A percentile compares a stretch with the other conserved stretches of the same genome.
These are phyloP conservation scores for Neurospora sp. DNA, from an alignment of 495 filamentous ascomycete species.

Conservation along the genomic window DNA sequence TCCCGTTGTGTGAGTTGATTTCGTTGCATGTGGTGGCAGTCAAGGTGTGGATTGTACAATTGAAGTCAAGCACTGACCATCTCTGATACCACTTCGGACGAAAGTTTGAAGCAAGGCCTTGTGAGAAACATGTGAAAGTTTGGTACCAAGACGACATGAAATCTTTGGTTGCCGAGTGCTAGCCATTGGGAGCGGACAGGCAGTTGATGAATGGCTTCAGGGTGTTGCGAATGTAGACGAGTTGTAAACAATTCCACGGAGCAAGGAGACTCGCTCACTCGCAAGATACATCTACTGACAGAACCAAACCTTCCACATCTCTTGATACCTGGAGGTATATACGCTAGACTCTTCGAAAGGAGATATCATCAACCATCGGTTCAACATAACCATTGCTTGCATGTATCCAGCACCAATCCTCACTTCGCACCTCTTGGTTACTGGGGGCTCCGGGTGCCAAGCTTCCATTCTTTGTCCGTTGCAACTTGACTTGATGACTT, in stretches of 20 bases:
- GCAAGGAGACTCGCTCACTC: too few relatives aligned
- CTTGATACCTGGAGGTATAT: neutral
- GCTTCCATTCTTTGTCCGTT: neutral
- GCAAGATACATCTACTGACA: too few relatives aligned
- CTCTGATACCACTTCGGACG: neutral
- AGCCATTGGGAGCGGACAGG: neutral
- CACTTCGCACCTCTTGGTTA: neutral
- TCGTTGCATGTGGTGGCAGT: neutral
- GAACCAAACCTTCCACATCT: too few relatives aligned
- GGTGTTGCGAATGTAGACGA: neutral
- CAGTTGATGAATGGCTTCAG: neutral
- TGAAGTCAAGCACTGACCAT: neutral
- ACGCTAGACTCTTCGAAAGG: neutral
- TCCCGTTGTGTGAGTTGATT: neutral
- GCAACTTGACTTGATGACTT: neutral
- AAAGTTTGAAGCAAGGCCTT: neutral
- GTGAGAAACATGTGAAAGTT: neutral
- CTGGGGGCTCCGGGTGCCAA: neutral
- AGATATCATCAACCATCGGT: neutral
- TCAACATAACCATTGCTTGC: neutral
- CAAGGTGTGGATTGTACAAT: neutral
- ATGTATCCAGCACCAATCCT: neutral
- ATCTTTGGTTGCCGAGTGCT: neutral
- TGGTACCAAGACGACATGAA: neutral
- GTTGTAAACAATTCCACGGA: neutral